Evolutionary conservation across 2,329 filamentous ascomycete species (phyloP).

Genomic region (Hirsutella rhossiliensis): DNA sequence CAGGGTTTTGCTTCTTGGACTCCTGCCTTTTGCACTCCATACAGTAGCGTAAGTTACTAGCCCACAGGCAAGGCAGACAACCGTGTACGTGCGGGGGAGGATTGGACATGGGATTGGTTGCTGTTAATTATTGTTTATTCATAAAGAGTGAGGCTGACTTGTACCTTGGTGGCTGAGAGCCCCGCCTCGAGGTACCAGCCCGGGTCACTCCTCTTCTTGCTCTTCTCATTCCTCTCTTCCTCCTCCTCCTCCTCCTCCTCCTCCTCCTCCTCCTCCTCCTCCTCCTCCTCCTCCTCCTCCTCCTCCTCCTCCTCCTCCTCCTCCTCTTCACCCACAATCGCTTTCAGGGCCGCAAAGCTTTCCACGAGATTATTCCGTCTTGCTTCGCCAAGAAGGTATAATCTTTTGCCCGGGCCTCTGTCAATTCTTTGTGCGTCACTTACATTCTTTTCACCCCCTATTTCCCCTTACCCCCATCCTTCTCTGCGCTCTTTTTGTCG

Average conservation of each 20-base stretch:
- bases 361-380: slow-evolving; percentile 36
- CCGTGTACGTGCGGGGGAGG: no score
- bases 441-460: slow-evolving; percentile 16
- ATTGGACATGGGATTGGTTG: no score
- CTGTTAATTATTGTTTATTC: not conserved
- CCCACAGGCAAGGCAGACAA: no score
- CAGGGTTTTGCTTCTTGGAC: no score
- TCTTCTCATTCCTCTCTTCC: slow-evolving; percentile 4
- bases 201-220: not conserved
- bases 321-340: slow-evolving; percentile 34
- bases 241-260: slow-evolving; percentile 1
- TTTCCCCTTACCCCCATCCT: slow-evolving; percentile 6
- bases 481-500: slow-evolving; percentile 39
- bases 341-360: slow-evolving; percentile 48
- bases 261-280: slow-evolving; percentile 10
- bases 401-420: slow-evolving; percentile 42
- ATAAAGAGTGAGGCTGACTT: slow-evolving; percentile 1
- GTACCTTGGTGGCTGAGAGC: slow-evolving; percentile 5
- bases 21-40: no score
- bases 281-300: slow-evolving; percentile 18
- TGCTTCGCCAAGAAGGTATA: slow-evolving; percentile 25
- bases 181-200: not conserved
- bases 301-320: slow-evolving; percentile 10
- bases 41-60: no score
- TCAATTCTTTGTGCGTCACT: slow-evolving; percentile 29